Conservation (phyloP, 176 grass and related monocot genomes). For the Triticum monococcum region DNA sequence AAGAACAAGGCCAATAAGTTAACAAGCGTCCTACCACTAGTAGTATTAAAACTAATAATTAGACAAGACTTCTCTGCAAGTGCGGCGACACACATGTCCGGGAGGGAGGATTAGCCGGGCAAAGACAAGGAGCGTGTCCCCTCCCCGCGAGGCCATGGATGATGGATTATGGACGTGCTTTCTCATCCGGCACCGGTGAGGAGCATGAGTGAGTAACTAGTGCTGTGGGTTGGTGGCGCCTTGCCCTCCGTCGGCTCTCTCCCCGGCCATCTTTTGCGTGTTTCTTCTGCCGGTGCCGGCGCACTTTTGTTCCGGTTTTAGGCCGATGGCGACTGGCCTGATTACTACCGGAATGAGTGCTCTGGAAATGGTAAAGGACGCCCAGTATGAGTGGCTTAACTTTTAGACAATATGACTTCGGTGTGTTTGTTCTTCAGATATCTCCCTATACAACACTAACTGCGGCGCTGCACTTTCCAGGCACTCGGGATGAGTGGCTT, state of each 20-base stretch:
- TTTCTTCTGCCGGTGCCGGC: neutral
- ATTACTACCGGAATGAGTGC: conserved; percentile 28
- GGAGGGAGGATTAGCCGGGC: conserved; percentile 38
- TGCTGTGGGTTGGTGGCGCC: conserved; percentile 31
- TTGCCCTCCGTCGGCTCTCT: neutral
- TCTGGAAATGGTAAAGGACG: neutral
- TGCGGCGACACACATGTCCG: conserved; percentile 13
- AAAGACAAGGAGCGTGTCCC: conserved; percentile 55
- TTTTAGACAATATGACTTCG: conserved; percentile 9
- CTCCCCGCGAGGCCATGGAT: conserved; percentile 32
- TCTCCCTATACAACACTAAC: neutral
- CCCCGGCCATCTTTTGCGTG: conserved; percentile 19
- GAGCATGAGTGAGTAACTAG: conserved; percentile 35
- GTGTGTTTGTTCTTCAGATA: neutral
- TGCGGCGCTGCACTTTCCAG: neutral
- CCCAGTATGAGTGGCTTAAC: neutral
- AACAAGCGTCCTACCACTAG: neutral
- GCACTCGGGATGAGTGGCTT: too few relatives aligned
- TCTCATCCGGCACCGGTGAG: conserved; percentile 31
- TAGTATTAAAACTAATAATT: conserved; percentile 6
- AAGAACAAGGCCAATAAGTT: conserved; percentile 28
- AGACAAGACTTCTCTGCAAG: conserved; percentile 20
- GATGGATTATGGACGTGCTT: conserved; percentile 29
- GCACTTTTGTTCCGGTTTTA: conserved; percentile 8
- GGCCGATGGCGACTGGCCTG: neutral